These are phyloP conservation scores for Blastomyces emzantsi DNA, from an alignment of 2,329 filamentous ascomycete genomes.

Conservation along the genomic window DNA sequence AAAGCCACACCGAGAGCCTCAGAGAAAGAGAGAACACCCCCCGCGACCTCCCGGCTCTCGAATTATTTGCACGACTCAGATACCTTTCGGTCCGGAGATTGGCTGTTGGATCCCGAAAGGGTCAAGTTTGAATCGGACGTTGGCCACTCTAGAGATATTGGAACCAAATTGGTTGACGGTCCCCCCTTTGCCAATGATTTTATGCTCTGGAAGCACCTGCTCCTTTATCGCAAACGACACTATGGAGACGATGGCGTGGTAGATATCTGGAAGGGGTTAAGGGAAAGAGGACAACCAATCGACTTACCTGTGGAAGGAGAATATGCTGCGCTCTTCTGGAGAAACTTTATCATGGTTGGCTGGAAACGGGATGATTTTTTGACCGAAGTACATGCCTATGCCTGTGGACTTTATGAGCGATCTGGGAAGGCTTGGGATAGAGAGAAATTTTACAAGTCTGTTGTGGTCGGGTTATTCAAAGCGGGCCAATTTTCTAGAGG, in stretches of 20 bases:
- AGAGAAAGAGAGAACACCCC: not conserved
- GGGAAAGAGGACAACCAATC: conserved; percentile 23
- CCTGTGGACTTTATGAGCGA: conserved; percentile 32
- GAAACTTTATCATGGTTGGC: conserved; percentile 31
- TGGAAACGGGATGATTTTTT: conserved; percentile 28
- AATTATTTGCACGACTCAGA: conserved; percentile 13
- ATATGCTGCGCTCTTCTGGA: conserved; percentile 35
- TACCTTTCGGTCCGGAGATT: conserved; percentile 7
- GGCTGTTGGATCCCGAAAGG: conserved; percentile 22
- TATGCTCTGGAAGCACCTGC: conserved; percentile 37
- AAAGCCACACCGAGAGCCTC: not conserved
- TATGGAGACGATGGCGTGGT: conserved; percentile 36
- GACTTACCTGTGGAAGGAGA: conserved; percentile 30
- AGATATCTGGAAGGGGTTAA: conserved; percentile 35
- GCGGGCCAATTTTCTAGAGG: conserved; percentile 22
- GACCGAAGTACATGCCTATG: conserved; percentile 28
- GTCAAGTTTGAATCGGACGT: conserved; percentile 38
- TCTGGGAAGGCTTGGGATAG: conserved; percentile 32
- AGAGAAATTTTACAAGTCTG: conserved; percentile 28
- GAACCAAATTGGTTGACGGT: conserved; percentile 33
- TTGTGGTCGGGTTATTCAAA: conserved; percentile 28
- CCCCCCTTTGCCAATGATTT: conserved; percentile 28
- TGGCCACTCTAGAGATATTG: conserved; percentile 27
- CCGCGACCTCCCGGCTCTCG: not conserved
- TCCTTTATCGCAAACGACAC: conserved; percentile 36